Evolutionary conservation across 805 yeast genomes (phyloP).

Genomic region (Myxozyma monticola): DNA sequence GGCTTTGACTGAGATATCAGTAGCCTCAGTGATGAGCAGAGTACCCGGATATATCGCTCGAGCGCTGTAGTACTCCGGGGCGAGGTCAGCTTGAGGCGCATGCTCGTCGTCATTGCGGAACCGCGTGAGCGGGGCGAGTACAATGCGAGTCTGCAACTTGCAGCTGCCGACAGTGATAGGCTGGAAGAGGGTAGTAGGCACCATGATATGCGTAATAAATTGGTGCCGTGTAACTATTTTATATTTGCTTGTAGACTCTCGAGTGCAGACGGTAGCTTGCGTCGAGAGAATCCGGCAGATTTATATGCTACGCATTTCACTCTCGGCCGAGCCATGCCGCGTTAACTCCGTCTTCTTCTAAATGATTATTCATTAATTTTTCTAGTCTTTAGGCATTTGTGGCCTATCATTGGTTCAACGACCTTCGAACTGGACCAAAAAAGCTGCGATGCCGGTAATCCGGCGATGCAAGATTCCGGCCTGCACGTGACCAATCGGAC

Average conservation of each 20-base stretch:
- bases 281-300: background rate
- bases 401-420: no score
- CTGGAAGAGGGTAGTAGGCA: slow-evolving; percentile 28
- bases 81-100: slow-evolving; percentile 43
- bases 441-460: no score
- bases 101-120: slow-evolving; percentile 35
- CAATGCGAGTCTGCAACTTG: slow-evolving; percentile 44
- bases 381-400: no score
- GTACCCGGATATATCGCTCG: slow-evolving; percentile 58
- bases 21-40: slow-evolving; percentile 60
- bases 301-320: no score
- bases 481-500: no score
- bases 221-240: no score
- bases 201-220: background rate
- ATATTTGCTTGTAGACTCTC: background rate
- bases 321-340: no score
- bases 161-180: slow-evolving; percentile 35
- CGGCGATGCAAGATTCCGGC: no score
- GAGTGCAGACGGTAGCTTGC: no score
- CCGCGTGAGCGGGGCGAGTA: slow-evolving; percentile 54
- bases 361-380: no score
- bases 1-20: slow-evolving; percentile 47
- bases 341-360: no score
- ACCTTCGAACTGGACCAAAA: no score
- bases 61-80: slow-evolving; percentile 53